These are phyloP conservation scores for Colletotrichum sp. DNA, from an alignment of 2,329 filamentous ascomycete genomes.

Conservation along the genomic window DNA sequence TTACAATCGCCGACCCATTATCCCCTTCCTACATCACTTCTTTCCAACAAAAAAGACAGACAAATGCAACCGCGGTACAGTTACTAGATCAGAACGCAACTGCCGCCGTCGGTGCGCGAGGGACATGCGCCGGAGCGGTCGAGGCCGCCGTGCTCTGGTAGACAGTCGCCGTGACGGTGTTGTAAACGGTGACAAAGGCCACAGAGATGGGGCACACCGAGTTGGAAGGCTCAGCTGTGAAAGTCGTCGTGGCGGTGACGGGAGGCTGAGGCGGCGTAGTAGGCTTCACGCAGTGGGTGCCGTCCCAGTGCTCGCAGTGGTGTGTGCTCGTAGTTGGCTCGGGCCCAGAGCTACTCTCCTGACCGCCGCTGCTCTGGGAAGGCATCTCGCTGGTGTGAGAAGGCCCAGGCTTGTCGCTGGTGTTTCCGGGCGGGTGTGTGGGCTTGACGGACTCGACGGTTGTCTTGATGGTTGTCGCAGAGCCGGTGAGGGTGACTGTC, in stretches of 20 bases:
- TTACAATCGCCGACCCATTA: background rate
- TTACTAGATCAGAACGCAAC: background rate
- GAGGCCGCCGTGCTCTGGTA: background rate
- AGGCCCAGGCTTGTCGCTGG: background rate
- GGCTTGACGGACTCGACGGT: background rate
- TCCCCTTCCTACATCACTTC: background rate
- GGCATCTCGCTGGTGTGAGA: background rate
- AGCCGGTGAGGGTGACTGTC: background rate
- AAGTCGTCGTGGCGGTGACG: background rate
- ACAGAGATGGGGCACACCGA: slow-evolving; percentile 31
- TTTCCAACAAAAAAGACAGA: background rate
- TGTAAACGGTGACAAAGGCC: slow-evolving; percentile 37
- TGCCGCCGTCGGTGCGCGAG: background rate
- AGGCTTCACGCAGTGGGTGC: slow-evolving; percentile 9
- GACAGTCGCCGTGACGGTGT: slow-evolving; percentile 39
- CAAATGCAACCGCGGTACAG: background rate
- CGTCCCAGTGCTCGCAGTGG: slow-evolving; percentile 25
- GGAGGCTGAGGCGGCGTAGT: background rate
- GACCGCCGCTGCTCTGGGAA: background rate
- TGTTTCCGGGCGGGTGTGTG: background rate
- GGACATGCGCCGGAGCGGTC: background rate
- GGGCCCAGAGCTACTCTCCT: background rate
- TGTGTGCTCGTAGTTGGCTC: slow-evolving; percentile 4
- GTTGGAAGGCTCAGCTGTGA: slow-evolving; percentile 10
- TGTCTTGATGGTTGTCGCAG: background rate